Conservation (phyloP, 2,329 filamentous ascomycete genomes). For the Scolecobasidium constrictum region DNA sequence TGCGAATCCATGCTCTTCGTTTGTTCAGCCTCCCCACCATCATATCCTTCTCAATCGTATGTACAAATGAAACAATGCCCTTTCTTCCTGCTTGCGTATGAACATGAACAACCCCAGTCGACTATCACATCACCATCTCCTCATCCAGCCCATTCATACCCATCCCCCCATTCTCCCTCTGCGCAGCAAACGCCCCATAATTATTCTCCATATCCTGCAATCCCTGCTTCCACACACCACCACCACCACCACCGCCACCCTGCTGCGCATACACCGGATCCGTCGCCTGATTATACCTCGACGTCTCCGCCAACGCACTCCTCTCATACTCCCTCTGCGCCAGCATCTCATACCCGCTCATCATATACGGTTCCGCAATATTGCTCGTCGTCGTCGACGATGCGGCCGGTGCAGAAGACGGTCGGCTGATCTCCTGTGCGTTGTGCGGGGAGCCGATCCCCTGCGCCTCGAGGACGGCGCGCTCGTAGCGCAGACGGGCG, state of each 20-base stretch:
- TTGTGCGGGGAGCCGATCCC: background rate
- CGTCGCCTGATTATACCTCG: conserved; percentile 44
- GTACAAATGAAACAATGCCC: background rate
- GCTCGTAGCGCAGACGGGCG: conserved; percentile 50
- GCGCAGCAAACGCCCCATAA: conserved; percentile 52
- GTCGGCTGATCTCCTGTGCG: conserved; percentile 1
- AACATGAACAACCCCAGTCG: background rate
- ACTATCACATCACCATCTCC: conserved; percentile 30
- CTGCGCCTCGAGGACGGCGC: conserved; percentile 19
- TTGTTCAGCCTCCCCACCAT: no score
- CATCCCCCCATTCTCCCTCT: conserved; percentile 36
- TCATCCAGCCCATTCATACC: conserved; percentile 18
- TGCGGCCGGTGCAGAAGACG: conserved; percentile 1
- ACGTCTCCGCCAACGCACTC: conserved; percentile 25
- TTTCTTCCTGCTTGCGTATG: background rate
- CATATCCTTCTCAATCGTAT: no score
- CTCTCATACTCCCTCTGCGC: conserved; percentile 54
- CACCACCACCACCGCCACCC: no score
- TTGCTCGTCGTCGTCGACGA: conserved; percentile 10
- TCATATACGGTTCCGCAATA: conserved; percentile 72
- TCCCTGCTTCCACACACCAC: conserved; percentile 31
- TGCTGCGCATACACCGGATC: conserved; percentile 65
- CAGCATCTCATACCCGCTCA: conserved; percentile 65
- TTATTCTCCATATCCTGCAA: conserved; percentile 51
- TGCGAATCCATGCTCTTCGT: no score